These are phyloP conservation scores for Leccinum glutinopallens DNA, from an alignment of 1,284 basidiomycete genomes.

Conservation along the genomic window DNA sequence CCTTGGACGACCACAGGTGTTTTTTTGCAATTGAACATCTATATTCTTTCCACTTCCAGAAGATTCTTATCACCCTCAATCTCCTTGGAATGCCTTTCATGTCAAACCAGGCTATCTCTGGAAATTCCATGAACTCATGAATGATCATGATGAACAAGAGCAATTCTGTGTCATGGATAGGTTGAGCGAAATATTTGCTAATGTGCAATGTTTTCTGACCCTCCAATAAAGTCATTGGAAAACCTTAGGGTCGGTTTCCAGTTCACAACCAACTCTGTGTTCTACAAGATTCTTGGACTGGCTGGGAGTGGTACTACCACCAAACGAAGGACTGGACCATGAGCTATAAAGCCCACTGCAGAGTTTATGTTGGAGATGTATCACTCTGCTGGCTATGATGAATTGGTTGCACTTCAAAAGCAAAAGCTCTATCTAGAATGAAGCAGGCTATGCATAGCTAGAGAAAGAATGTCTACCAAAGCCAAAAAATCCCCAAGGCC, in stretches of 20 bases:
- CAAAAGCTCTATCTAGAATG: background rate
- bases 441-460: background rate
- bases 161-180: background rate
- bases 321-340: background rate
- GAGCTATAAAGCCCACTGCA: background rate
- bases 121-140: background rate
- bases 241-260: background rate
- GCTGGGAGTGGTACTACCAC: no score
- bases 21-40: background rate
- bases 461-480: background rate
- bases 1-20: background rate
- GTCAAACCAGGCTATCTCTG: background rate
- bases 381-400: slow-evolving; percentile 2
- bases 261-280: background rate
- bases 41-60: slow-evolving; percentile 4
- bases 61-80: background rate
- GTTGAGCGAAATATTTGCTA: background rate
- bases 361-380: background rate
- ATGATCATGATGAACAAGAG: background rate
- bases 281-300: slow-evolving; percentile 3
- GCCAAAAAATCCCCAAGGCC: background rate
- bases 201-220: background rate
- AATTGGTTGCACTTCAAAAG: background rate
- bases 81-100: background rate
- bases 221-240: background rate